Evolutionary conservation across 805 yeast species (phyloP).

Genomic region (Kluyveromyces lactis): DNA sequence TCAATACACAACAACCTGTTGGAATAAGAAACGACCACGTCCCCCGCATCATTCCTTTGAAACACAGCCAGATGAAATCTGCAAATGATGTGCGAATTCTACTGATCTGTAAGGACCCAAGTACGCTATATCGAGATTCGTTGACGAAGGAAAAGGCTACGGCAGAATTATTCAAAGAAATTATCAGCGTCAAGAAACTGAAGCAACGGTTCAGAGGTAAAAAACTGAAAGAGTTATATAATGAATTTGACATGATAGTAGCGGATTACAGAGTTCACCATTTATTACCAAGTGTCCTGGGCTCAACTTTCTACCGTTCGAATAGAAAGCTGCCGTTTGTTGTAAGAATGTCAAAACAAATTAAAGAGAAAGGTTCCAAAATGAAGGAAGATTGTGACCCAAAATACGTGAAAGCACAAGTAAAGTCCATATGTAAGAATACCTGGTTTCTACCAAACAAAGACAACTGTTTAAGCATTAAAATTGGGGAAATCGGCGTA

Average conservation of each 20-base stretch:
- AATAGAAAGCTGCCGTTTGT: conserved; percentile 62
- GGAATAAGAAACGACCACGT: conserved; percentile 38
- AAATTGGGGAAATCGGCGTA: conserved; percentile 39
- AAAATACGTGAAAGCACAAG: conserved; percentile 52
- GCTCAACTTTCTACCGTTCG: conserved; percentile 52
- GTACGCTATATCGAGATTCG: conserved; percentile 43
- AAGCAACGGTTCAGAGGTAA: conserved; percentile 39
- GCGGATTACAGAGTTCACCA: conserved; percentile 64
- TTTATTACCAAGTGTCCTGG: conserved; percentile 49
- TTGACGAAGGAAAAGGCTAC: conserved; percentile 46
- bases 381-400: conserved; percentile 59
- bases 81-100: conserved; percentile 44
- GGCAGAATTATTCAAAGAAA: conserved; percentile 52
- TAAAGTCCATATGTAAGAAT: conserved; percentile 54
- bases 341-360: conserved; percentile 43
- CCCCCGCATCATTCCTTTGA: conserved; percentile 54
- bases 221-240: conserved; percentile 39
- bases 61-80: conserved; percentile 39
- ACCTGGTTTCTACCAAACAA: conserved; percentile 53
- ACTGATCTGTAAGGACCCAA: conserved; percentile 69
- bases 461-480: conserved; percentile 54
- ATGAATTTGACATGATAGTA: conserved; percentile 58
- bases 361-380: conserved; percentile 31
- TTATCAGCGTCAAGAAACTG: conserved; percentile 51
- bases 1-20: conserved; percentile 41